A percentile compares a stretch with the other conserved stretches of the same genome.
Conservation (phyloP, 129 eudicot species). For the Centella asiatica region DNA sequence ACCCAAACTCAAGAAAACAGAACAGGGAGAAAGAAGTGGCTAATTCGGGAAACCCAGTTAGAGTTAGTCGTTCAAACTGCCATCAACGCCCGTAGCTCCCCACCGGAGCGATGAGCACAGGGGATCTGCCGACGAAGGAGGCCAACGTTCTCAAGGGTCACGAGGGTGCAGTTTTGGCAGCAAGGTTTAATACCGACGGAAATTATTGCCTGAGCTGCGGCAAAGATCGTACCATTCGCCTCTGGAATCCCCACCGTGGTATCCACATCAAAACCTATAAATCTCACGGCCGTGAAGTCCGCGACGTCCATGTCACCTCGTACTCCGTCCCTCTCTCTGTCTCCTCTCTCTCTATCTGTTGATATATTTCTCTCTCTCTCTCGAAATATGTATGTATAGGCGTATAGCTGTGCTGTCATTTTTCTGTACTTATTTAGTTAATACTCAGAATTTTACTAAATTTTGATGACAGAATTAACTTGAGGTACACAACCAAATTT, state of each 20-base stretch:
- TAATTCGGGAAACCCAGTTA: too few relatives aligned
- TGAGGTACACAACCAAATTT: not conserved
- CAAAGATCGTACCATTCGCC: conserved; percentile 95
- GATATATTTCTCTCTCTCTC: not conserved
- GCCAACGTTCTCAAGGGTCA: conserved; percentile 74
- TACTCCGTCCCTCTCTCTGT: conserved; percentile 20
- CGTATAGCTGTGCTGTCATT: not conserved
- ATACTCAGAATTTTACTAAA: too few relatives aligned
- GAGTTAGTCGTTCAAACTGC: too few relatives aligned
- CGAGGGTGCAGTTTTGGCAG: conserved; percentile 95
- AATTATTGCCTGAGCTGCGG: conserved; percentile 87
- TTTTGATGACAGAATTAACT: too few relatives aligned
- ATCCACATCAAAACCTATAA: conserved; percentile 94
- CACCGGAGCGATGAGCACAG: conserved; percentile 65
- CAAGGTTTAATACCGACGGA: conserved; percentile 80
- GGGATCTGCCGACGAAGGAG: conserved; percentile 57
- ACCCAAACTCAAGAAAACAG: too few relatives aligned
- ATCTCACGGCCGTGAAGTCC: conserved; percentile 94
- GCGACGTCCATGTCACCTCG: conserved; percentile 89
- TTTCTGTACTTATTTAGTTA: not conserved
- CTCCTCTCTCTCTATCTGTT: not conserved
- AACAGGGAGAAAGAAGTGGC: too few relatives aligned
- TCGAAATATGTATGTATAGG: not conserved
- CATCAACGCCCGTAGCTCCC: too few relatives aligned
- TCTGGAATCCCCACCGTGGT: conserved; percentile 99